phyloP scores from a whole-genome alignment of 2,329 filamentous ascomycete genomes.

The Cladophialophora immunda region DNA sequence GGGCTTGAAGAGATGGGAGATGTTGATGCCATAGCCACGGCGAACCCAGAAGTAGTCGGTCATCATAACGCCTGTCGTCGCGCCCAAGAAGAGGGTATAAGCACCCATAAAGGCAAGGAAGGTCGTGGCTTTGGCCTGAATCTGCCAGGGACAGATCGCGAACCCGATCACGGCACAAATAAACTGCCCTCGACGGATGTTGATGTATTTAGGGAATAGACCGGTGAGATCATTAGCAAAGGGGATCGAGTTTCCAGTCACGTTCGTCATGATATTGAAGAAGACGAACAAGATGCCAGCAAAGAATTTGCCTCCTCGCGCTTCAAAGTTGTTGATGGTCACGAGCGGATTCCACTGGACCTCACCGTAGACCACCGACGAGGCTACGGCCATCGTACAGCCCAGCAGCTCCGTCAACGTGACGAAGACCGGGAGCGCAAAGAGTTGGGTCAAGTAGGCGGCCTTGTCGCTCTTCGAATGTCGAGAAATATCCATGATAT shows the following conservation, averaged over 20 bases:
- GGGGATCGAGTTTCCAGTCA: conserved; percentile 50
- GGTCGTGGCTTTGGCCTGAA: conserved; percentile 51
- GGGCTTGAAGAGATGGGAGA: conserved; percentile 35
- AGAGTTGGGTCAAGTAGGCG: conserved; percentile 51
- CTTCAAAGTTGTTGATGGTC: conserved; percentile 49
- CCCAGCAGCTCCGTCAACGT: conserved; percentile 61
- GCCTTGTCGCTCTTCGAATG: conserved; percentile 47
- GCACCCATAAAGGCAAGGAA: conserved; percentile 51
- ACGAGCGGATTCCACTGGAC: conserved; percentile 57
- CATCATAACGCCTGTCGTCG: conserved; percentile 39
- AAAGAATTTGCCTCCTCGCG: conserved; percentile 55
- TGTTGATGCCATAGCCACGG: conserved; percentile 26
- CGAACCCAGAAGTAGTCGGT: conserved; percentile 39
- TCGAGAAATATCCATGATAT: conserved; percentile 63
- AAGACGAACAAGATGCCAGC: conserved; percentile 50
- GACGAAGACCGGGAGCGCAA: conserved; percentile 58
- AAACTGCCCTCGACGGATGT: conserved; percentile 57
- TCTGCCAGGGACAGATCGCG: conserved; percentile 58
- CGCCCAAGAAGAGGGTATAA: conserved; percentile 36
- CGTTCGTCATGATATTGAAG: conserved; percentile 29
- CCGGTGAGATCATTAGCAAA: conserved; percentile 59
- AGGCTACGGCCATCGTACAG: conserved; percentile 65
- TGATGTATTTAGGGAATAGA: conserved; percentile 62
- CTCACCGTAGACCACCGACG: conserved; percentile 36
- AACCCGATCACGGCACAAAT: conserved; percentile 51